phyloP scores from a whole-genome alignment of 768 basidiomycete species.

The Mycena alexandri region DNA sequence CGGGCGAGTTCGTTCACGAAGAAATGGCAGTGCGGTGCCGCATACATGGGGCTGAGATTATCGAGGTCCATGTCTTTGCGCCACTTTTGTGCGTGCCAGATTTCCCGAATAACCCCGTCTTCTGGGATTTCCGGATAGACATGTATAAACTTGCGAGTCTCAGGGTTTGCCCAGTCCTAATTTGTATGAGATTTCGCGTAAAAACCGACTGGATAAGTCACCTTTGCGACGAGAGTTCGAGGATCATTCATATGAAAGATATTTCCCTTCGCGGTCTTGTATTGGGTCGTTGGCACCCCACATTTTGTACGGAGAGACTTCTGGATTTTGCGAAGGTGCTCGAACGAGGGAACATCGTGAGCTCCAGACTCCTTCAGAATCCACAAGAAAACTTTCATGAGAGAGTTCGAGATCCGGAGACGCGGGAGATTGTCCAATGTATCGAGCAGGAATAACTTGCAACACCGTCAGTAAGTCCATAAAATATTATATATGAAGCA shows the following conservation, averaged over 20 bases:
- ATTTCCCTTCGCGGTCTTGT: conserved; percentile 26
- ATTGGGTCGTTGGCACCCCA: conserved; percentile 18
- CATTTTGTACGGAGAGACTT: conserved; percentile 15
- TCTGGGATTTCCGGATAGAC: too few species aligned
- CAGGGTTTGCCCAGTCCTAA: conserved; percentile 19
- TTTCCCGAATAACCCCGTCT: too few species aligned
- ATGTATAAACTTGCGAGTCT: not conserved
- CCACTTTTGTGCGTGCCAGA: too few species aligned
- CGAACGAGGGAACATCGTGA: conserved; percentile 29
- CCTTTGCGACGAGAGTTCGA: conserved; percentile 19
- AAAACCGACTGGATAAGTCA: too few species aligned
- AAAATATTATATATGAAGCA: too few species aligned
- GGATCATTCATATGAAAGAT: too few species aligned
- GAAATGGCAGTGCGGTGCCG: too few species aligned
- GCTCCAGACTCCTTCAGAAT: conserved; percentile 12
- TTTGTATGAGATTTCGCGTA: not conserved
- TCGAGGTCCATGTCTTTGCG: too few species aligned
- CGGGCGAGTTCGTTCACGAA: too few species aligned
- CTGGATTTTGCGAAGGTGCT: conserved; percentile 14
- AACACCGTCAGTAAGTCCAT: too few species aligned
- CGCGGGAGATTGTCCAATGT: conserved; percentile 26
- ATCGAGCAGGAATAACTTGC: too few species aligned
- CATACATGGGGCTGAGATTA: too few species aligned
- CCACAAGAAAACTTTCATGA: conserved; percentile 28
- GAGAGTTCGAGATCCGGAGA: conserved; percentile 19